Evolutionary conservation across 352 stramenopile species (phyloP), one percentile per base, ranked within the genome.

Genomic region (Pythium monospermum): DNA sequence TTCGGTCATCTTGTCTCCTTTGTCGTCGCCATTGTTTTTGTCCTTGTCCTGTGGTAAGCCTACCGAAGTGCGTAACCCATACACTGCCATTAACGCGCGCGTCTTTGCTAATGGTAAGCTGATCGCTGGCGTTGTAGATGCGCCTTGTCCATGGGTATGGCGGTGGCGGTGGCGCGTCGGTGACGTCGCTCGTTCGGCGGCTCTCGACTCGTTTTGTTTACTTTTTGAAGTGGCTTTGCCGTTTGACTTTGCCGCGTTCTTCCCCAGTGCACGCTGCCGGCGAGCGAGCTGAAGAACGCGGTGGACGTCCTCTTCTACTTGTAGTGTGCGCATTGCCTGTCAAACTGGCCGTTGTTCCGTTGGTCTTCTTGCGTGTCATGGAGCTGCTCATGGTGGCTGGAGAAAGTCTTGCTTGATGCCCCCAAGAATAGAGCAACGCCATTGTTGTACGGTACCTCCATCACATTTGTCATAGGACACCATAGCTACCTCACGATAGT

Each of bases 301-400:
- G 30, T 72, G 65, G 31, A 82, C 49, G 57, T 85, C 74, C 19
- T 78, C 70, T 61, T 87, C 76, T 7, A 80, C 59, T 23, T 69
- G 69, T 32, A 28, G 22, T 32, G 49, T 30, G 22, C 38, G 39
- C 42, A 33, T 33, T 54, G 22, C 13, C 11, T 1, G 15, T 25
- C 23, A n/a, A 46, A 8, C 6, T 6, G 12, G 19, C 23, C n/a
- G 13, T 46, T 26, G 7, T n/a, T n/a, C n/a, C n/a, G n/a, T n/a
- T n/a, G n/a, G n/a, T n/a, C n/a, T n/a, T n/a, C n/a, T n/a, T n/a
- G n/a, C n/a, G n/a, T n/a, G n/a, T n/a, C n/a, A n/a, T n/a, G n/a
- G n/a, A n/a, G n/a, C n/a, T n/a, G n/a, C n/a, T n/a, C n/a, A n/a
- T n/a, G n/a, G n/a, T n/a, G n/a, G n/a, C n/a, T n/a, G n/a, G n/a